phyloP scores from a whole-genome alignment of 148 eudicot genomes.

The Camellia sinensis region DNA sequence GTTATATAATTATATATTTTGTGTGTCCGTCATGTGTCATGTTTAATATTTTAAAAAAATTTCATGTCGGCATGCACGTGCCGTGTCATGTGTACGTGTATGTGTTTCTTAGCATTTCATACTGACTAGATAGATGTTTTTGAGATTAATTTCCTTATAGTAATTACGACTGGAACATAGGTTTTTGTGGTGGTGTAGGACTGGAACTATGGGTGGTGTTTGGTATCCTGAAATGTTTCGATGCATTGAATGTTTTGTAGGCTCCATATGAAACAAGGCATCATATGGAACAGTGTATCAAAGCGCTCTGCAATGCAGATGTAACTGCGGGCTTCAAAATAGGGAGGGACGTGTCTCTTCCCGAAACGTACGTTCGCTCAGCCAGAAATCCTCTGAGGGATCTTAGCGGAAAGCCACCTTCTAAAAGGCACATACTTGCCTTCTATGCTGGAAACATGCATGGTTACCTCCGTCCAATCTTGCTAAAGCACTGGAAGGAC shows the following conservation, averaged over 20 bases:
- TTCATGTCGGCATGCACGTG: too few relatives aligned
- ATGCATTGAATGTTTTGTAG: constrained; percentile 27
- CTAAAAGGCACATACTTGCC: constrained; percentile 62
- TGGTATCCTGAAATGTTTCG: neutral
- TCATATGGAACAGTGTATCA: constrained; percentile 82
- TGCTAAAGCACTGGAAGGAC: constrained; percentile 64
- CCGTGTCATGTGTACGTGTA: too few relatives aligned
- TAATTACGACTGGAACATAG: neutral
- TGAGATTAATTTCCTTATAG: neutral
- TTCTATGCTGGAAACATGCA: constrained; percentile 85
- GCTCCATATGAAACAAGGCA: constrained; percentile 79
- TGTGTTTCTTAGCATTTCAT: neutral
- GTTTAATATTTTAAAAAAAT: too few relatives aligned
- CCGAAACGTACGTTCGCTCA: constrained; percentile 69
- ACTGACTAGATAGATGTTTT: neutral
- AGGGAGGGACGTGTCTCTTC: constrained; percentile 78
- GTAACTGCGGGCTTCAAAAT: constrained; percentile 71
- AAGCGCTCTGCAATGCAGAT: constrained; percentile 90
- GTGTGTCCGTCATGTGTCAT: too few relatives aligned
- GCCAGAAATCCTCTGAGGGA: constrained; percentile 71
- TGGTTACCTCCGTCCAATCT: constrained; percentile 69
- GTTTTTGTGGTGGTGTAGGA: neutral
- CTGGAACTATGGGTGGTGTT: neutral
- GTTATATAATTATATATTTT: too few relatives aligned
- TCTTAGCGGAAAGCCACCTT: constrained; percentile 69